phyloP scores from a whole-genome alignment of 2,329 filamentous ascomycete genomes.

The Raffaelea ambrosiae region DNA sequence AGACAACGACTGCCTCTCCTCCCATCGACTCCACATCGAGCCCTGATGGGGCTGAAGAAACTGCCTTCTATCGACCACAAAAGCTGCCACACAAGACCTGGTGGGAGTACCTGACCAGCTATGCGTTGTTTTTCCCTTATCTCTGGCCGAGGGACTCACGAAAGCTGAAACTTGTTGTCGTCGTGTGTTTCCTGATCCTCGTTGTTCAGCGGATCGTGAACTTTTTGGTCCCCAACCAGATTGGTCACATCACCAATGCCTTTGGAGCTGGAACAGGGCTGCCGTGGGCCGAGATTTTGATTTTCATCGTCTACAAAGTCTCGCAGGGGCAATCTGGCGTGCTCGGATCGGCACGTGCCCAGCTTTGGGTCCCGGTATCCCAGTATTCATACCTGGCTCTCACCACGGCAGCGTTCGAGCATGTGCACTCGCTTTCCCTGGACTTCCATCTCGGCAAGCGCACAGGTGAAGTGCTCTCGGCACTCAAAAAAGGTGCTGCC shows the following conservation, averaged over 20 bases:
- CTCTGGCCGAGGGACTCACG: conserved; percentile 81
- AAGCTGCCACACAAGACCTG: conserved; percentile 82
- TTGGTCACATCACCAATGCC: conserved; percentile 69
- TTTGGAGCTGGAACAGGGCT: conserved; percentile 44
- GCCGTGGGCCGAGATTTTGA: conserved; percentile 64
- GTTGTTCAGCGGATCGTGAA: conserved; percentile 77
- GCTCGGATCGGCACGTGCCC: conserved; percentile 70
- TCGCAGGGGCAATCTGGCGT: conserved; percentile 89
- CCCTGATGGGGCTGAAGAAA: conserved; percentile 58
- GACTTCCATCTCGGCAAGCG: conserved; percentile 97
- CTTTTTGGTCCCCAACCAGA: conserved; percentile 72
- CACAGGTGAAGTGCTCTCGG: conserved; percentile 91
- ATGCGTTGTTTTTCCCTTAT: conserved; percentile 91
- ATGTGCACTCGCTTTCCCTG: conserved; percentile 88
- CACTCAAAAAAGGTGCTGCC: conserved; percentile 88
- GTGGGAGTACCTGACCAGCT: conserved; percentile 93
- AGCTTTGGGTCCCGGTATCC: conserved; percentile 92
- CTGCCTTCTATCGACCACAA: conserved; percentile 82
- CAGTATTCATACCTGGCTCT: conserved; percentile 95
- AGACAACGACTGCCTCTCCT: no score
- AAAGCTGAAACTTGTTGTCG: conserved; percentile 66
- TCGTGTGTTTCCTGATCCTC: conserved; percentile 75
- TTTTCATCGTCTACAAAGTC: conserved; percentile 71
- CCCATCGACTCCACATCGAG: no score
- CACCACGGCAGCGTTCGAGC: conserved; percentile 91